Percentiles rank a stretch among this genome's conserved stretches.
Evolutionary conservation across 306 rosid genomes (phyloP).

Genomic region (Prunus mongolica): DNA sequence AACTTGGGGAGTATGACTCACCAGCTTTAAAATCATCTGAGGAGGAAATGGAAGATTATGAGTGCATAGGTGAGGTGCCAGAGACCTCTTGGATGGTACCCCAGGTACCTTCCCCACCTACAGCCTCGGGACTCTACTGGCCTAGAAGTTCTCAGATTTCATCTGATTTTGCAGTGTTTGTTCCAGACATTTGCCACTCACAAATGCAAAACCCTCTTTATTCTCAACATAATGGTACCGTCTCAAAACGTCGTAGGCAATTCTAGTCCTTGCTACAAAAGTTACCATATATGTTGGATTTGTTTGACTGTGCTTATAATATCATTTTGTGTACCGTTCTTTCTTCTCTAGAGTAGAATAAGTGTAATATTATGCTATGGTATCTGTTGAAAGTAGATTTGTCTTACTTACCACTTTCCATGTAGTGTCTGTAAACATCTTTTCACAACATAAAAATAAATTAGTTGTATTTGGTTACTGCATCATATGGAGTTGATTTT

Average conservation of each 20-base stretch:
- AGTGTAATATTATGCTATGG: not conserved
- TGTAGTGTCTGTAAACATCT: slow-evolving; percentile 7
- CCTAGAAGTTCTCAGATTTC: slow-evolving; percentile 46
- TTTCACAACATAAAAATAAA: not conserved
- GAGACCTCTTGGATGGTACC: slow-evolving; percentile 81
- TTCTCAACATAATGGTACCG: slow-evolving; percentile 23
- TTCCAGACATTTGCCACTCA: slow-evolving; percentile 57
- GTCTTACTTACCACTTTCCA: not conserved
- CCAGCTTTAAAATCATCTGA: slow-evolving; percentile 49
- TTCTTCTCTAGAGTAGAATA: not conserved
- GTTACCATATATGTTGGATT: slow-evolving; percentile 1
- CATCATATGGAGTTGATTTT: slow-evolving; percentile 1
- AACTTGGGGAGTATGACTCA: slow-evolving; percentile 65
- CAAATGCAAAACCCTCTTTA: slow-evolving; percentile 23
- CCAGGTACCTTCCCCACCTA: slow-evolving; percentile 83
- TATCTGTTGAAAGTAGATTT: not conserved
- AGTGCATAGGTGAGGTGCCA: slow-evolving; percentile 51
- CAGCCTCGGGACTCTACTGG: slow-evolving; percentile 83
- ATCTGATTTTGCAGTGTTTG: slow-evolving; percentile 41
- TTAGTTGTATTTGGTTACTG: slow-evolving; percentile 3
- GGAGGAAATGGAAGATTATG: slow-evolving; percentile 52
- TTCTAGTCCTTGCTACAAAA: slow-evolving; percentile 19
- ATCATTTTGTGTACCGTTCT: not conserved
- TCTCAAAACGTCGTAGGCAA: slow-evolving; percentile 41
- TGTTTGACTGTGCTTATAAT: not conserved